phyloP scores from a whole-genome alignment of 768 basidiomycete species.

The Boletus sp. region DNA sequence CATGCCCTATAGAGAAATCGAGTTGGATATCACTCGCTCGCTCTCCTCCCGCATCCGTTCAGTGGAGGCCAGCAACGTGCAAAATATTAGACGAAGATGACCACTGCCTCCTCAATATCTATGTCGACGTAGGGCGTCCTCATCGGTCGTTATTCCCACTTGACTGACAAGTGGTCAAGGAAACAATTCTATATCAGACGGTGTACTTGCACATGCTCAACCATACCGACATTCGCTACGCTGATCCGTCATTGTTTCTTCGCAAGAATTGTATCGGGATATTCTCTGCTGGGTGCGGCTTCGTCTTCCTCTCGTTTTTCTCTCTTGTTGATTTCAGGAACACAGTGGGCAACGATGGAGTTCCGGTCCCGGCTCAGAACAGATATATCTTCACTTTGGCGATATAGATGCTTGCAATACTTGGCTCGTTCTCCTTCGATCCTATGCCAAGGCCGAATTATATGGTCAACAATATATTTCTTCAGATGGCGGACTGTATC shows the following conservation, averaged over 20 bases:
- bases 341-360: slow-evolving; percentile 60
- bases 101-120: slow-evolving; percentile 66
- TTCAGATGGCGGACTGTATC: slow-evolving; percentile 70
- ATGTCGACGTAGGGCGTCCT: slow-evolving; percentile 57
- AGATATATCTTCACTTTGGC: slow-evolving; percentile 71
- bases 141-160: neutral
- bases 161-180: slow-evolving; percentile 40
- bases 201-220: slow-evolving; percentile 68
- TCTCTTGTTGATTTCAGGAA: slow-evolving; percentile 6
- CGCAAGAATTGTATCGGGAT: slow-evolving; percentile 74
- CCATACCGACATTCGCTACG: slow-evolving; percentile 77
- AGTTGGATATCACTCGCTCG: slow-evolving; percentile 66
- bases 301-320: neutral
- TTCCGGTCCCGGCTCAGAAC: slow-evolving; percentile 49
- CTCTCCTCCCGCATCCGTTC: slow-evolving; percentile 47
- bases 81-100: slow-evolving; percentile 66
- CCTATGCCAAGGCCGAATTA: slow-evolving; percentile 77
- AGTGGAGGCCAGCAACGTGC: slow-evolving; percentile 74
- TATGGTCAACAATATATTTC: slow-evolving; percentile 60
- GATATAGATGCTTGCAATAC: slow-evolving; percentile 61
- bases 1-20: slow-evolving; percentile 52
- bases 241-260: slow-evolving; percentile 73
- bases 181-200: slow-evolving; percentile 69
- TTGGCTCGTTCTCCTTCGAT: slow-evolving; percentile 78
- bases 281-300: slow-evolving; percentile 53